Conservation (phyloP, 2,329 filamentous ascomycete species). For the Cryphonectria carpinicola region DNA sequence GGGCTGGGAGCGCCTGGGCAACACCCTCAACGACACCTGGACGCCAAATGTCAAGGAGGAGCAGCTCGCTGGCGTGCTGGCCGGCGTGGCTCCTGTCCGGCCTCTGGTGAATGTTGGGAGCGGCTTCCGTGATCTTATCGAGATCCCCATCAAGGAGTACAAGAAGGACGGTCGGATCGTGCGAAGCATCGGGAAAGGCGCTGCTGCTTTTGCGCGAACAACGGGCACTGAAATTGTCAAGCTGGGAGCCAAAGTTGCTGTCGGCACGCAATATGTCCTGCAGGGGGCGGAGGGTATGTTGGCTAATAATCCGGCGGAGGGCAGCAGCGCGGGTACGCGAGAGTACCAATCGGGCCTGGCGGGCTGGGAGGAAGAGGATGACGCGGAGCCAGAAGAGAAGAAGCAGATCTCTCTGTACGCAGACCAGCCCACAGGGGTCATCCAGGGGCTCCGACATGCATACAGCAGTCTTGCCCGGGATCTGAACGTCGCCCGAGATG, state of each 20-base stretch:
- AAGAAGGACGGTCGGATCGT: conserved; percentile 91
- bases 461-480: conserved; percentile 84
- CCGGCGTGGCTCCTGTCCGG: conserved; percentile 86
- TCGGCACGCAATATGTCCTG: conserved; percentile 92
- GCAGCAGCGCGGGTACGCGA: conserved; percentile 32
- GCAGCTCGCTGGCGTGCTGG: conserved; percentile 86
- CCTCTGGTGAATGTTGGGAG: conserved; percentile 89
- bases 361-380: conserved; percentile 56
- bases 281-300: conserved; percentile 86
- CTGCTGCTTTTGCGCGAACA: conserved; percentile 85
- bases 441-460: conserved; percentile 83
- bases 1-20: conserved; percentile 87
- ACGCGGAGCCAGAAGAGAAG: conserved; percentile 68
- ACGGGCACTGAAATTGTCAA: conserved; percentile 95
- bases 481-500: conserved; percentile 83
- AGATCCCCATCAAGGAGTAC: conserved; percentile 91
- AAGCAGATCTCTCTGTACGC: conserved; percentile 91
- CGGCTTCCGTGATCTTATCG: conserved; percentile 82
- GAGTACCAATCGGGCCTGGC: conserved; percentile 24
- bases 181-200: conserved; percentile 89
- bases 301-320: conserved; percentile 45
- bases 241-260: conserved; percentile 88
- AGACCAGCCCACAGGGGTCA: conserved; percentile 86
- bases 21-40: conserved; percentile 94
- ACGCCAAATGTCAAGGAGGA: conserved; percentile 89